Evolutionary conservation across 2,329 filamentous ascomycete species (phyloP).

Genomic region (Beauveria caledonica): DNA sequence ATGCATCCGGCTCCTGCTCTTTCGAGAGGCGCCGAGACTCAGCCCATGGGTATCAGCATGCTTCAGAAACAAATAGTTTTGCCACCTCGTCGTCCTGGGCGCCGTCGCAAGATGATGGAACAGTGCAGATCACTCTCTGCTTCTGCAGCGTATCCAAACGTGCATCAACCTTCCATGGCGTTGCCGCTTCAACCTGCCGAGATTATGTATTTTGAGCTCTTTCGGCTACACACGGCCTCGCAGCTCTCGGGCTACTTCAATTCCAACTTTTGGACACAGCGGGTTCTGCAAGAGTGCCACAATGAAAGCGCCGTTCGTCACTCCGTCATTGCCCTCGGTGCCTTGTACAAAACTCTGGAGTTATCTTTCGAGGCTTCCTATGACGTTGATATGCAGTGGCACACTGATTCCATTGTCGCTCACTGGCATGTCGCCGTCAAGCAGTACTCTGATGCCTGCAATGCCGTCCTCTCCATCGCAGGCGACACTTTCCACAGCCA

Average conservation of each 20-base stretch:
- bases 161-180: conserved; percentile 30
- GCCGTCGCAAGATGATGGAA: not conserved
- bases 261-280: conserved; percentile 55
- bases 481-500: conserved; percentile 37
- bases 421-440: conserved; percentile 55
- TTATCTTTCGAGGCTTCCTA: conserved; percentile 36
- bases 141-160: not conserved
- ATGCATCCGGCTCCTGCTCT: conserved; percentile 12
- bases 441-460: conserved; percentile 50
- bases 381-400: conserved; percentile 9
- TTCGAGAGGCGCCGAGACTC: not conserved
- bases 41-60: conserved; percentile 11
- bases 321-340: conserved; percentile 57
- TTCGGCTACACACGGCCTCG: conserved; percentile 51
- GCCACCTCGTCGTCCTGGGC: conserved; percentile 21
- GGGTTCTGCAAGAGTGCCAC: conserved; percentile 56
- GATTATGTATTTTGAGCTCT: conserved; percentile 53
- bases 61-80: conserved; percentile 21
- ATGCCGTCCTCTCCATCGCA: conserved; percentile 37
- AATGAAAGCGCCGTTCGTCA: conserved; percentile 53
- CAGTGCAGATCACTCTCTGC: not conserved
- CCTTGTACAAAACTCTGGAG: conserved; percentile 59
- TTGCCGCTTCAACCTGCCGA: conserved; percentile 43
- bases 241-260: conserved; percentile 62
- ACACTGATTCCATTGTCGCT: conserved; percentile 29